Conservation (phyloP, 495 filamentous ascomycete species). For the Pyronema domesticum region DNA sequence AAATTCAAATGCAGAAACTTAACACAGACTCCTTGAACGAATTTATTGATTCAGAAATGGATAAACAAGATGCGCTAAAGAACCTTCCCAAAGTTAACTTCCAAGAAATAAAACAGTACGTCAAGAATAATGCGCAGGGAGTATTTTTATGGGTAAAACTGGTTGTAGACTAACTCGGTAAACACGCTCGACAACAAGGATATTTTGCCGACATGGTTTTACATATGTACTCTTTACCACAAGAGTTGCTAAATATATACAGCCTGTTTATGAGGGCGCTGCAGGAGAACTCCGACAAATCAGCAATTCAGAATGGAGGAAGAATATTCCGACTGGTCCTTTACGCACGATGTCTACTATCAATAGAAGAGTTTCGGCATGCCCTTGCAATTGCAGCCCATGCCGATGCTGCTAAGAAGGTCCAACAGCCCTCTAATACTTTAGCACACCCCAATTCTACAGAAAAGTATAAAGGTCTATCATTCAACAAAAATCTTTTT, state of each 20-base stretch:
- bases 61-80: neutral
- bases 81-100: neutral
- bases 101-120: neutral
- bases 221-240: neutral
- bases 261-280: neutral
- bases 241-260: neutral
- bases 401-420: neutral
- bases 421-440: neutral
- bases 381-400: neutral
- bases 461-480: too few species aligned
- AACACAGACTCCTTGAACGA: neutral
- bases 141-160: slow-evolving; percentile 19
- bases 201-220: neutral
- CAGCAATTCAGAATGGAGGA: neutral
- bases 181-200: neutral
- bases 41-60: neutral
- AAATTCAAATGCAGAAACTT: neutral
- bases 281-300: neutral
- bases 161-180: slow-evolving; percentile 5
- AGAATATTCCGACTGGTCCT: neutral
- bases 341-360: neutral
- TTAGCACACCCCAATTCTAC: neutral
- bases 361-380: neutral
- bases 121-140: slow-evolving; percentile 9
- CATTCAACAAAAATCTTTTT: too few species aligned